phyloP scores from a whole-genome alignment of 2,329 filamentous ascomycete species.

The Aspergillus fumigatus region DNA sequence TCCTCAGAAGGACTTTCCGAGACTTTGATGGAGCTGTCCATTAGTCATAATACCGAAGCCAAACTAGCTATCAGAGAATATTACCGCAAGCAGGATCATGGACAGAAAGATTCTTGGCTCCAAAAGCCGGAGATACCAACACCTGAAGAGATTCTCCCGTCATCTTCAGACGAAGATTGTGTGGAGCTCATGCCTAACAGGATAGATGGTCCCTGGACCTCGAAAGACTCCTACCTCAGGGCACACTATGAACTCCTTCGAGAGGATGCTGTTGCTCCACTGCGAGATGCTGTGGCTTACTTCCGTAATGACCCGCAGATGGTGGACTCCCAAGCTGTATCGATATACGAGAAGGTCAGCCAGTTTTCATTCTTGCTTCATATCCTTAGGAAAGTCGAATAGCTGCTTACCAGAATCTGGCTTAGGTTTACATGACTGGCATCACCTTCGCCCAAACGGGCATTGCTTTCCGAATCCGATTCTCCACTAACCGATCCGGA shows the following conservation, averaged over 20 bases:
- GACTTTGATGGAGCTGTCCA: background rate
- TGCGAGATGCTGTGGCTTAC: conserved; percentile 62
- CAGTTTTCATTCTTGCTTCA: background rate
- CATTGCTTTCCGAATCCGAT: conserved; percentile 63
- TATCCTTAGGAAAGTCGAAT: background rate
- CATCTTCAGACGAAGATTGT: conserved; percentile 16
- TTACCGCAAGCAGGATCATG: conserved; percentile 15
- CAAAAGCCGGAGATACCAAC: conserved; percentile 39
- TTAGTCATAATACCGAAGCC: conserved; percentile 4
- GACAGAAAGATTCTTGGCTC: conserved; percentile 28
- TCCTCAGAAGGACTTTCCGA: background rate
- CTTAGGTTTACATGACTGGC: conserved; percentile 62
- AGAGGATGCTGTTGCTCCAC: conserved; percentile 65
- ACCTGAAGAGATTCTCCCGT: conserved; percentile 34
- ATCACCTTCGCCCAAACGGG: conserved; percentile 61
- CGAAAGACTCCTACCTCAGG: conserved; percentile 62
- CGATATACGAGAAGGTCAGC: conserved; percentile 65
- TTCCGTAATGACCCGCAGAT: conserved; percentile 52
- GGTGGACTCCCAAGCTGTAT: conserved; percentile 54
- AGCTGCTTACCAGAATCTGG: background rate
- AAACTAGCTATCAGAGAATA: conserved; percentile 30
- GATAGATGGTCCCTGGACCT: conserved; percentile 54
- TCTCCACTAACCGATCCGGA: conserved; percentile 62
- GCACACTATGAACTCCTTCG: conserved; percentile 72
- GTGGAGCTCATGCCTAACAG: conserved; percentile 50